Evolutionary conservation across 768 basidiomycete species (phyloP).

Genomic region (Calocybe indica): DNA sequence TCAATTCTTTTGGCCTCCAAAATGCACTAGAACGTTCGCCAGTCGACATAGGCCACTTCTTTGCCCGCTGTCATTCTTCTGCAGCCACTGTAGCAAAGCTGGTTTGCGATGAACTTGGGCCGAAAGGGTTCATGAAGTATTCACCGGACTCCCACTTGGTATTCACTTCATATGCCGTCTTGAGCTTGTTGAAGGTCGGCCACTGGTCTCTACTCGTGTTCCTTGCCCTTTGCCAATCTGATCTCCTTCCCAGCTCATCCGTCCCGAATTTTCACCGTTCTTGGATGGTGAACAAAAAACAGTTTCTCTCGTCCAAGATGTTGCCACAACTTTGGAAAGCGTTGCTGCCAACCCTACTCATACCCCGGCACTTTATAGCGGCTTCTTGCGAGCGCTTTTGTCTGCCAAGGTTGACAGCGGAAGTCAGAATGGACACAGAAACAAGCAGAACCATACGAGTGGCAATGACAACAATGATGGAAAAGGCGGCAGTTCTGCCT

Average conservation of each 20-base stretch:
- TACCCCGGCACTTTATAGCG: constrained; percentile 86
- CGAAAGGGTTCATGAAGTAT: constrained; percentile 72
- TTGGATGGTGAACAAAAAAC: constrained; percentile 70
- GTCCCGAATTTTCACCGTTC: constrained; percentile 77
- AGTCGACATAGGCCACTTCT: constrained; percentile 79
- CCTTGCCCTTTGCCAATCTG: constrained; percentile 2
- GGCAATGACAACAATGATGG: background rate
- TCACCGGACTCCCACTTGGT: constrained; percentile 91
- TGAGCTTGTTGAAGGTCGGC: constrained; percentile 85
- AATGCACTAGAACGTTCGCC: constrained; percentile 81
- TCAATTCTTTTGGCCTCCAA: constrained; percentile 96
- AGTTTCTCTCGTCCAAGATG: constrained; percentile 66
- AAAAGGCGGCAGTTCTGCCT: constrained; percentile 2
- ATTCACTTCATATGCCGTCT: constrained; percentile 85
- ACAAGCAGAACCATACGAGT: background rate
- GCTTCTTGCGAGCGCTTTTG: constrained; percentile 75
- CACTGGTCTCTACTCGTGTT: background rate
- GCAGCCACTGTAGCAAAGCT: constrained; percentile 67
- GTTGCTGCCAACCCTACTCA: constrained; percentile 76
- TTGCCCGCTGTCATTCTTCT: constrained; percentile 67
- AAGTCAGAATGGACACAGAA: background rate
- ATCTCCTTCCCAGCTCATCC: constrained; percentile 53
- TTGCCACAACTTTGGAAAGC: constrained; percentile 73
- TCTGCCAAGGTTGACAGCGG: constrained; percentile 39
- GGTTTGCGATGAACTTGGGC: constrained; percentile 75